Conservation (phyloP, 331 rosid genomes). For the Stylosanthes scabra region DNA sequence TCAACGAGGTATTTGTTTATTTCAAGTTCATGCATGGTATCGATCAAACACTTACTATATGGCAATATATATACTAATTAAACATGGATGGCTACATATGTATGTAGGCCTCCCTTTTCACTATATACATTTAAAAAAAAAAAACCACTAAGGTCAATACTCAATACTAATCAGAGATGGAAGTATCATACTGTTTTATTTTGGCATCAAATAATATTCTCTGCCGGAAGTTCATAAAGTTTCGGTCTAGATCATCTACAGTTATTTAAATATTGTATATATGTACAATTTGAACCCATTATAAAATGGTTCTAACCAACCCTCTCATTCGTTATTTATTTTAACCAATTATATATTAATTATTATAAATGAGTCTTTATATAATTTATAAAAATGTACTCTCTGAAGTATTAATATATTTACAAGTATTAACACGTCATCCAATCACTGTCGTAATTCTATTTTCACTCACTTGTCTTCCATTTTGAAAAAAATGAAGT, state of each 20-base stretch:
- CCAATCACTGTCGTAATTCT: too few relatives aligned
- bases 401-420: too few relatives aligned
- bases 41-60: background rate
- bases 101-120: background rate
- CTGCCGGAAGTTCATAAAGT: slow-evolving; percentile 32
- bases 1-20: background rate
- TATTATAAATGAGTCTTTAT: too few relatives aligned
- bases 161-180: slow-evolving; percentile 33
- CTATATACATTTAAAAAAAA: too few relatives aligned
- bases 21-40: background rate
- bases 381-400: too few relatives aligned
- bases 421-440: too few relatives aligned
- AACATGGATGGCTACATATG: background rate
- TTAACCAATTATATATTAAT: too few relatives aligned
- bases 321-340: too few relatives aligned
- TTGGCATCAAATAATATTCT: slow-evolving; percentile 66
- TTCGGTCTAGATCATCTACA: too few relatives aligned
- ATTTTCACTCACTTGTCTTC: too few relatives aligned
- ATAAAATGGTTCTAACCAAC: background rate
- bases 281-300: background rate
- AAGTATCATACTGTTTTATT: slow-evolving; percentile 33
- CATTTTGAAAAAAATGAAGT: too few relatives aligned
- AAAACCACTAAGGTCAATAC: slow-evolving; percentile 34
- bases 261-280: background rate
- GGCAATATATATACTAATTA: background rate